Evolutionary conservation across 2,329 filamentous ascomycete genomes (phyloP).

Genomic region (Fusarium burgessii): DNA sequence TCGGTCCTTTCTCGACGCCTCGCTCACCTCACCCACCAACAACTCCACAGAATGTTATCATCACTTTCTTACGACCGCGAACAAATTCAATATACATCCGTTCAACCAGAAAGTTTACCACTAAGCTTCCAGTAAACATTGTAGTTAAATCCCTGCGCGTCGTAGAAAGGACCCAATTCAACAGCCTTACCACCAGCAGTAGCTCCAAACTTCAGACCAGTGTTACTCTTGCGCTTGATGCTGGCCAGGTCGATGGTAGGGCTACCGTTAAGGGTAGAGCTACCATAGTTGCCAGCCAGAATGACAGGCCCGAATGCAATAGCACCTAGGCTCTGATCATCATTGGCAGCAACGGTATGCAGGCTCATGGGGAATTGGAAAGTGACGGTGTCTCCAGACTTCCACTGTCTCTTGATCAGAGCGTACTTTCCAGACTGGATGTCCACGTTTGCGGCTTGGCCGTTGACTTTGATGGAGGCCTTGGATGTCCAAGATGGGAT

Average conservation of each 20-base stretch:
- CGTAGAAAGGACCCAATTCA: conserved; percentile 54
- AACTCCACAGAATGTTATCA: too few relatives aligned
- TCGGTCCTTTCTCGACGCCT: too few relatives aligned
- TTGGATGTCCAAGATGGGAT: conserved; percentile 60
- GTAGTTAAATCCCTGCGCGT: conserved; percentile 57
- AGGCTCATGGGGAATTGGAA: conserved; percentile 61
- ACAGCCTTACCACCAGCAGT: conserved; percentile 49
- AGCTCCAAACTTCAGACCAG: conserved; percentile 50
- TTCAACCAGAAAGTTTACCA: conserved; percentile 2
- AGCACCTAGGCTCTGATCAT: conserved; percentile 57
- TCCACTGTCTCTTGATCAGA: conserved; percentile 56
- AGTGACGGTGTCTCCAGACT: conserved; percentile 56
- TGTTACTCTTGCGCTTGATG: conserved; percentile 40
- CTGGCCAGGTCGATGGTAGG: conserved; percentile 50
- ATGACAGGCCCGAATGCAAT: conserved; percentile 61
- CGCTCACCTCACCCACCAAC: not conserved
- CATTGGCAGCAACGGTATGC: conserved; percentile 59
- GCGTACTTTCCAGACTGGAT: conserved; percentile 56
- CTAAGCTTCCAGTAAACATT: conserved; percentile 55
- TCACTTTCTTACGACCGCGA: too few relatives aligned
- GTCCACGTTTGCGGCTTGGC: conserved; percentile 44
- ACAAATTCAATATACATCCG: rapidly evolving
- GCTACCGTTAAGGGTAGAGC: conserved; percentile 34
- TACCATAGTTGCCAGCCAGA: conserved; percentile 60
- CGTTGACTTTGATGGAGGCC: conserved; percentile 58